A percentile compares a stretch with the other conserved stretches of the same genome.
Evolutionary conservation across 768 basidiomycete genomes (phyloP).

Genomic region (Leucogyrophana mollusca): DNA sequence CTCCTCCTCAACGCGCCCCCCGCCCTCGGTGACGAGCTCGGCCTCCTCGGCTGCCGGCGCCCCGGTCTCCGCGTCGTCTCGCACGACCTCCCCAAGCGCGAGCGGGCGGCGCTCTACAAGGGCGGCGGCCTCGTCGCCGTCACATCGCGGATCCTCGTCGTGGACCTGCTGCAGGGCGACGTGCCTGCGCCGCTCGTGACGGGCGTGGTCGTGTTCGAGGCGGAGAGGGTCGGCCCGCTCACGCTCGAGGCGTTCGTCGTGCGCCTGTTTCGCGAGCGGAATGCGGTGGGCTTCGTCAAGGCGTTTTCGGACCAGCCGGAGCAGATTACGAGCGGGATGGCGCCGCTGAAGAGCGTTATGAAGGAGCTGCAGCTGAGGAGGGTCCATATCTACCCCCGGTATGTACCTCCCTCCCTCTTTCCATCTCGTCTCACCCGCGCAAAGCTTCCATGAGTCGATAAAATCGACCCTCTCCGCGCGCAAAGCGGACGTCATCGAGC

Average conservation of each 20-base stretch:
- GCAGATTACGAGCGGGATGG: slow-evolving; percentile 88
- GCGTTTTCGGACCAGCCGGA: slow-evolving; percentile 98
- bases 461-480: slow-evolving; percentile 80
- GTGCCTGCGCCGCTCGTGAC: slow-evolving; percentile 86
- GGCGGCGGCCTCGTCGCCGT: slow-evolving; percentile 88
- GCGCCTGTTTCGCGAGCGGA: slow-evolving; percentile 86
- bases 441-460: slow-evolving; percentile 89
- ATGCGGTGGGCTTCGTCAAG: slow-evolving; percentile 88
- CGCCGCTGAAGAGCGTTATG: slow-evolving; percentile 89
- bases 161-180: slow-evolving; percentile 88
- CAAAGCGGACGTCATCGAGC: slow-evolving; percentile 87
- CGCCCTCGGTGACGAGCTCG: slow-evolving; percentile 89
- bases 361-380: slow-evolving; percentile 86
- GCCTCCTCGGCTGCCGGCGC: slow-evolving; percentile 85
- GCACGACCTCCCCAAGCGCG: slow-evolving; percentile 77
- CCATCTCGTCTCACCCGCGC: slow-evolving; percentile 2
- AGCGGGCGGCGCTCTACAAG: slow-evolving; percentile 84
- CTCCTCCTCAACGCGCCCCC: slow-evolving; percentile 86
- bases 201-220: slow-evolving; percentile 87
- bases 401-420: slow-evolving; percentile 8
- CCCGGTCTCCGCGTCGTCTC: slow-evolving; percentile 82
- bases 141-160: slow-evolving; percentile 91
- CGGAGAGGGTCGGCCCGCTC: slow-evolving; percentile 83
- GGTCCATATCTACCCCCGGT: slow-evolving; percentile 95
- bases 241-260: slow-evolving; percentile 92